Evolutionary conservation across 2,329 filamentous ascomycete species (phyloP).

Genomic region (Diaporthe nobilis): DNA sequence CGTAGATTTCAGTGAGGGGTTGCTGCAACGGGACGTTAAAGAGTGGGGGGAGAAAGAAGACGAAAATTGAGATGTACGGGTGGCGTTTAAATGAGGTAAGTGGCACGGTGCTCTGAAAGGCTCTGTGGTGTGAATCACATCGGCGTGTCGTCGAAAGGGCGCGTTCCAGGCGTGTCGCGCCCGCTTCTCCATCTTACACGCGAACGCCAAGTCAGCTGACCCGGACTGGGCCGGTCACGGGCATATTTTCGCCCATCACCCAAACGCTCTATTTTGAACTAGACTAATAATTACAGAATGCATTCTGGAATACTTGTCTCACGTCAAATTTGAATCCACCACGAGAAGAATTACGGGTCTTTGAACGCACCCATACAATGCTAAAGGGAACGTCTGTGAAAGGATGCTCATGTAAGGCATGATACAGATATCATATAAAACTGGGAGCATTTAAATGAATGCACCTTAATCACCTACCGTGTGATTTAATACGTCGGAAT

Average conservation of each 20-base stretch:
- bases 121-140: constrained; percentile 27
- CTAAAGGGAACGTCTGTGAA: too few species aligned
- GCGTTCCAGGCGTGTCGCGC: constrained; percentile 22
- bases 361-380: too few species aligned
- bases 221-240: background rate
- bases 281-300: background rate
- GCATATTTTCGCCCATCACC: background rate
- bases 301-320: too few species aligned
- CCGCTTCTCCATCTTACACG: background rate
- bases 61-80: background rate
- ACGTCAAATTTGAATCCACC: too few species aligned
- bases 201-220: constrained; percentile 36
- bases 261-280: background rate
- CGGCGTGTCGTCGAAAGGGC: constrained; percentile 41
- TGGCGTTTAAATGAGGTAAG: too few species aligned
- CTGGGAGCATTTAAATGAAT: too few species aligned
- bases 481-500: too few species aligned
- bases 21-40: background rate
- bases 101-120: background rate
- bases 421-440: too few species aligned
- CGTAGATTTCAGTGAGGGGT: background rate
- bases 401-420: too few species aligned
- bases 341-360: too few species aligned
- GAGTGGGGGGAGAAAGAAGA: background rate
- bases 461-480: too few species aligned